A percentile compares a stretch with the other conserved stretches of the same genome.
phyloP scores from a whole-genome alignment of 805 yeast species.

The Metschnikowia henanensis region DNA sequence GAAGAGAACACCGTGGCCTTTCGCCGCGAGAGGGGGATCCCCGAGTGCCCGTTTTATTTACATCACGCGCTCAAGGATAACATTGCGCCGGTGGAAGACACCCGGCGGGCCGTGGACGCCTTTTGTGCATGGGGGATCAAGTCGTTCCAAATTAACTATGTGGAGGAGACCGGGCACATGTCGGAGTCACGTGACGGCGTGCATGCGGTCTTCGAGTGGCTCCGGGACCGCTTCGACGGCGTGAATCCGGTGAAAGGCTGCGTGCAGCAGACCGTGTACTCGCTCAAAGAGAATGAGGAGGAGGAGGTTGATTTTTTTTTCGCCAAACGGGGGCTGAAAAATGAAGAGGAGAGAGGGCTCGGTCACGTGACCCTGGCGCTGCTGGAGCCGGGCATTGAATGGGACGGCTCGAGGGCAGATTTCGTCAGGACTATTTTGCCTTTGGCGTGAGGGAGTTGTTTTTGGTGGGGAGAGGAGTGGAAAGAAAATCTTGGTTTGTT shows the following conservation, averaged over 20 bases:
- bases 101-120: conserved; percentile 22
- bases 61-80: conserved; percentile 26
- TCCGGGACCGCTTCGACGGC: conserved; percentile 15
- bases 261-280: background rate
- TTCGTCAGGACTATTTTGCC: too few species aligned
- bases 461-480: too few species aligned
- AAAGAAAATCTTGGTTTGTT: too few species aligned
- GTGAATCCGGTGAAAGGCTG: conserved; percentile 13
- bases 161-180: conserved; percentile 28
- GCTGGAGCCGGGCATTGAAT: too few species aligned
- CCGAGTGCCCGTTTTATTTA: conserved; percentile 27
- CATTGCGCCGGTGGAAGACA: conserved; percentile 22
- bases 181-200: conserved; percentile 20
- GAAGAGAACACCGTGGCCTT: conserved; percentile 11
- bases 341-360: too few species aligned
- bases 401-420: too few species aligned
- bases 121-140: conserved; percentile 32
- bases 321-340: too few species aligned
- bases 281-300: conserved; percentile 1
- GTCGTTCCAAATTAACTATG: conserved; percentile 30
- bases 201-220: conserved; percentile 17
- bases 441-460: too few species aligned
- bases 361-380: too few species aligned
- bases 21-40: conserved; percentile 11
- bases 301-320: too few species aligned